phyloP scores from a whole-genome alignment of 106 monocot species.

The Acorus calamus region DNA sequence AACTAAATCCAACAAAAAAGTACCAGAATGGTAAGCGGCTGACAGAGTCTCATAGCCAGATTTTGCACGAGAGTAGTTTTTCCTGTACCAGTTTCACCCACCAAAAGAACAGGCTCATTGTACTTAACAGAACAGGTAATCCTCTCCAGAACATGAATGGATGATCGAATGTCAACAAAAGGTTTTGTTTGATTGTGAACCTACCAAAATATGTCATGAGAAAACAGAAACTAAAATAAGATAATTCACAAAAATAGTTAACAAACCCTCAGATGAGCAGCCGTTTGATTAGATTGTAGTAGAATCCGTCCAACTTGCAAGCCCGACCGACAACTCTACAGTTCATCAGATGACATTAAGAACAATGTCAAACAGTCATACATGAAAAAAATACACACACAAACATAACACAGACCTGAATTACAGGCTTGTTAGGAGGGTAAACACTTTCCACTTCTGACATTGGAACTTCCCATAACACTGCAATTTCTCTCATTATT shows the following conservation, averaged over 20 bases:
- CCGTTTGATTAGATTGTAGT: constrained; percentile 18
- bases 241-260: neutral
- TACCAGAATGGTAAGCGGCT: constrained; percentile 72
- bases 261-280: constrained; percentile 20
- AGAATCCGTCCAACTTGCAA: constrained; percentile 64
- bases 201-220: constrained; percentile 19
- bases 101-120: constrained; percentile 87
- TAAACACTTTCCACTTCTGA: constrained; percentile 21
- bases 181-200: constrained; percentile 14
- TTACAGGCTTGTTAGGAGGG: constrained; percentile 37
- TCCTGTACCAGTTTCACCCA: constrained; percentile 98
- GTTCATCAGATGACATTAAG: constrained; percentile 3
- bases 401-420: constrained; percentile 39
- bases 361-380: constrained; percentile 1
- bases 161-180: constrained; percentile 59
- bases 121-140: constrained; percentile 72
- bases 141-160: constrained; percentile 61
- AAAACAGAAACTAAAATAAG: constrained; percentile 4
- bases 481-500: constrained; percentile 50
- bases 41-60: constrained; percentile 70
- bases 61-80: constrained; percentile 95
- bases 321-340: constrained; percentile 26
- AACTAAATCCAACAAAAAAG: neutral
- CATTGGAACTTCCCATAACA: constrained; percentile 22
- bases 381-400: constrained; percentile 1